Percentiles rank a stretch among this genome's conserved stretches.
These are phyloP conservation scores for Stygiomarasmius scandens DNA, from an alignment of 1,284 basidiomycete species.

Conservation along the genomic window DNA sequence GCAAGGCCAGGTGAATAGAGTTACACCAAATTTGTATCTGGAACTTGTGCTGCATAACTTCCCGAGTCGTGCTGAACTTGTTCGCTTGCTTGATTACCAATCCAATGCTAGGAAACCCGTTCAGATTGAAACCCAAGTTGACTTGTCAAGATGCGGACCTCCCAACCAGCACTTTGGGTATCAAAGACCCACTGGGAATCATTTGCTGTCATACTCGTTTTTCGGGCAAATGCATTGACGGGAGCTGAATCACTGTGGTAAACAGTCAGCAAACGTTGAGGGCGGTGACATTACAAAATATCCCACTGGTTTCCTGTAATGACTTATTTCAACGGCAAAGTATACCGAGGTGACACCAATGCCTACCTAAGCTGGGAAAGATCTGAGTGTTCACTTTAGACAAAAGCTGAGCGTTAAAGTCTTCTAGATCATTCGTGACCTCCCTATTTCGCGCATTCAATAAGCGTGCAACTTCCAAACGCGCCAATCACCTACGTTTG, in stretches of 20 bases:
- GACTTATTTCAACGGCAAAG: neutral
- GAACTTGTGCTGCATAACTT: conserved; percentile 47
- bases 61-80: conserved; percentile 50
- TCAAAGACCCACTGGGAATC: conserved; percentile 53
- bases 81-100: conserved; percentile 36
- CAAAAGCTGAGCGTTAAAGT: conserved; percentile 47
- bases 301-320: conserved; percentile 53
- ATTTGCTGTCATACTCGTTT: conserved; percentile 34
- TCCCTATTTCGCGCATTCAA: conserved; percentile 35
- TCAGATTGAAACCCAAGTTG: neutral
- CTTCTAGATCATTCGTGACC: conserved; percentile 41
- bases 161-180: conserved; percentile 48
- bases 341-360: neutral
- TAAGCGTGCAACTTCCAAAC: neutral
- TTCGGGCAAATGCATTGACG: conserved; percentile 50
- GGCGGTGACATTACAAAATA: neutral
- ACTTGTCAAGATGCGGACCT: conserved; percentile 29
- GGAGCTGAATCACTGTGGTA: conserved; percentile 47
- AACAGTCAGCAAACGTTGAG: neutral
- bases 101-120: conserved; percentile 39
- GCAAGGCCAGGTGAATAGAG: neutral
- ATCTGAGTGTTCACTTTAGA: conserved; percentile 40
- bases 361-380: conserved; percentile 48
- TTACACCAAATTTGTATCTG: conserved; percentile 47
- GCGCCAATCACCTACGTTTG: conserved; percentile 31